Evolutionary conservation across 495 filamentous ascomycete species (phyloP).

Genomic region (Penicillium silybi): DNA sequence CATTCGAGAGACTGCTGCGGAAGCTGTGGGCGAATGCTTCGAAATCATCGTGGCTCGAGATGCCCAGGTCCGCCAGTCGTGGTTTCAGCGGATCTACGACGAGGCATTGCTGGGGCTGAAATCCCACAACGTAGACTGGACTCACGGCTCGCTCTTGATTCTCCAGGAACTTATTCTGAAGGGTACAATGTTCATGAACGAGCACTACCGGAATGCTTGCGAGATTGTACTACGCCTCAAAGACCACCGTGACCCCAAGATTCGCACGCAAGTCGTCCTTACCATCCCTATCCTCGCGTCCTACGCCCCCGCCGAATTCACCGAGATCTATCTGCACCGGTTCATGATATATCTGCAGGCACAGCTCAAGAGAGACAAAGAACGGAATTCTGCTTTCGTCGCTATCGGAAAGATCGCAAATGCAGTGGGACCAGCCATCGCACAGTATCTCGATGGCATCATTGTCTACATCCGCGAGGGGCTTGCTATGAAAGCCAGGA

Average conservation of each 20-base stretch:
- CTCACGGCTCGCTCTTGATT: constrained; percentile 88
- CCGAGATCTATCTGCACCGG: constrained; percentile 75
- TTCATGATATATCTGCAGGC: constrained; percentile 96
- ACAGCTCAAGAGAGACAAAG: constrained; percentile 93
- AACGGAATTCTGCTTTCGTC: constrained; percentile 86
- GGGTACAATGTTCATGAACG: constrained; percentile 98
- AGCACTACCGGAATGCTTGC: constrained; percentile 79
- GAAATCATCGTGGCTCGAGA: constrained; percentile 91
- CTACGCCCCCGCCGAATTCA: constrained; percentile 86
- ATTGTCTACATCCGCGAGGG: constrained; percentile 89
- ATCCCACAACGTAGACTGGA: constrained; percentile 71
- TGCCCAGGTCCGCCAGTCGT: constrained; percentile 72
- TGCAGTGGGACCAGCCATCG: constrained; percentile 86
- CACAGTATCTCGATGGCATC: constrained; percentile 92
- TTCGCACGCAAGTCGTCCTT: constrained; percentile 80
- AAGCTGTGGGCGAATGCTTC: constrained; percentile 89
- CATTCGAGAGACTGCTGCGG: constrained; percentile 85
- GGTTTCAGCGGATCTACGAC: constrained; percentile 82
- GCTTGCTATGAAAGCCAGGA: constrained; percentile 76
- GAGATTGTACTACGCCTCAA: constrained; percentile 87
- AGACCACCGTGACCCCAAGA: constrained; percentile 82
- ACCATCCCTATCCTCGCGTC: constrained; percentile 90
- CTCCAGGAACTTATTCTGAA: constrained; percentile 86
- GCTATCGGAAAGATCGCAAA: constrained; percentile 96
- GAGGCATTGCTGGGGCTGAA: constrained; percentile 77